Evolutionary conservation across 495 filamentous ascomycete species (phyloP), one percentile per base, ranked within the genome.

Genomic region (Geoglossum glabrum): DNA sequence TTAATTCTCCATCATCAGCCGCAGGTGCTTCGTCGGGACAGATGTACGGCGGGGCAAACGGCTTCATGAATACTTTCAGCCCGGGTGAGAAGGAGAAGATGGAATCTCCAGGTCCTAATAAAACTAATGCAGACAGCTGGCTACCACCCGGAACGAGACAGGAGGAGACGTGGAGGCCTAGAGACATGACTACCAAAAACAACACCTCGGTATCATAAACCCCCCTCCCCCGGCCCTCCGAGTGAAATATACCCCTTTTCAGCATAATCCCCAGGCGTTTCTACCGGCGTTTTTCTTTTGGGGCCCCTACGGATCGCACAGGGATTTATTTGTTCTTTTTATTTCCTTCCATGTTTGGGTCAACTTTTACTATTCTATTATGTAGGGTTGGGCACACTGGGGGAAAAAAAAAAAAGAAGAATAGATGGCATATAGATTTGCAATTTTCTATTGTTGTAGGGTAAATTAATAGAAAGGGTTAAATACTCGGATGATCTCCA

Each of bases 101-200:
- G 59, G 84, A 82, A 68, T 75, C 76, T 46, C 64, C 62, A 13
- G 70, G 70, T 15, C 71, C 69, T 28, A 70, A 73, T 21, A 70
- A 77, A 60, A 86, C 80, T 66, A 78, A 74, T 62, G 72, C 75
- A 38, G 72, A 67, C 10, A 63, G 73, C 38, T 88, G 84, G 82
- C 65, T 88, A 17, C 77, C 83, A 13, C 79, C 78, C 3, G 84
- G 87, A 2, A 88, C 85, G 43, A 85, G 76, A 57, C 83, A 87
- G 66, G 84, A 93, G 62, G 81, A 87, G 56, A 90, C 84, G 0
- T 92, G 87, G 87, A 76, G 77, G 51, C 66, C 68, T n/a, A 73
- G 71, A 54, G 83, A 78, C 63, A 31, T 33, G n/a, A n/a, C n/a
- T 19, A 17, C 28, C 38, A 43, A 21, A 56, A 8, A 52, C 3